A percentile compares a stretch with the other conserved stretches of the same genome.
These are phyloP conservation scores for Sarocladium oryzae DNA, from an alignment of 2,329 filamentous ascomycete genomes.

Conservation along the genomic window DNA sequence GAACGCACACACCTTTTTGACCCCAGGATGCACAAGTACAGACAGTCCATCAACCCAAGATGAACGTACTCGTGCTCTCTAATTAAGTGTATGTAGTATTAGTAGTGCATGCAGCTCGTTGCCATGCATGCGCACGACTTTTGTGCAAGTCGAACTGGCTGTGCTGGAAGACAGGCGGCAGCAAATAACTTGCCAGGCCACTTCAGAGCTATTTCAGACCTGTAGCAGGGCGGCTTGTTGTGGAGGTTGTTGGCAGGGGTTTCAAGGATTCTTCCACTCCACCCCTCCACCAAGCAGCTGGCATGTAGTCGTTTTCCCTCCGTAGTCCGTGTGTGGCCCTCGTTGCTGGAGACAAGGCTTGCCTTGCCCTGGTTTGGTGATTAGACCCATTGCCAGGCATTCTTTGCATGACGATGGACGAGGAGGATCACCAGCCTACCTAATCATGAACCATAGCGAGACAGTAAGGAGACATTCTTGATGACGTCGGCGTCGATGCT, in stretches of 20 bases:
- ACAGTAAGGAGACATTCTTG: no score
- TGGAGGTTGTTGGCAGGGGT: not conserved
- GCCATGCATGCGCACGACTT: no score
- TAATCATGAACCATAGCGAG: no score
- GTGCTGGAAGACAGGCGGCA: no score
- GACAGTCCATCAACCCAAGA: not conserved
- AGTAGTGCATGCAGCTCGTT: no score
- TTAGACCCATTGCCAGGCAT: no score
- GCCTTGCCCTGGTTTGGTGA: not conserved
- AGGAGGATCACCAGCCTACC: no score
- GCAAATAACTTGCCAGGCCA: not conserved
- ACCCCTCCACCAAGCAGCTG: not conserved
- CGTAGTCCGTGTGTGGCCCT: not conserved
- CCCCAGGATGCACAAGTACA: not conserved
- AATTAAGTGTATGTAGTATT: not conserved
- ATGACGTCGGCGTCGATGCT: no score
- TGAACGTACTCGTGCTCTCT: no score
- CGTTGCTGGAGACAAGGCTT: not conserved
- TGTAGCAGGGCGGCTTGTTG: slow-evolving; percentile 1
- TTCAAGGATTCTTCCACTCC: not conserved
- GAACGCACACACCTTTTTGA: not conserved
- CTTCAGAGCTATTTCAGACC: not conserved
- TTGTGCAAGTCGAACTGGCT: no score
- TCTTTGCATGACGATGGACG: no score
- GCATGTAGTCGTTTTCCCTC: not conserved